Conservation (phyloP, 2,329 filamentous ascomycete species). For the Aspergillus niger region DNA sequence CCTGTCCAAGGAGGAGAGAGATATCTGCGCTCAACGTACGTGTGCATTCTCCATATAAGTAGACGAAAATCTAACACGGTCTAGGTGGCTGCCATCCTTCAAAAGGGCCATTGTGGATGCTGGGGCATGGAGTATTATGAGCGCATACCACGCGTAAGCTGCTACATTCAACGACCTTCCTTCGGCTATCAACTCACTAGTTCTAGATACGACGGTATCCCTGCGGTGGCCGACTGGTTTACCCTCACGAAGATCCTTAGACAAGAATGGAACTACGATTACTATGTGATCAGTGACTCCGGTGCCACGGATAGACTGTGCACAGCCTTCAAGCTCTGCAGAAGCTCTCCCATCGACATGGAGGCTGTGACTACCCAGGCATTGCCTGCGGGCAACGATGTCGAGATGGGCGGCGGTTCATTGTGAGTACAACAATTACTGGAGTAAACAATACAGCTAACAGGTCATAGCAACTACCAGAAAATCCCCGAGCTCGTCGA, state of each 20-base stretch:
- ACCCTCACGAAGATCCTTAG: constrained; percentile 69
- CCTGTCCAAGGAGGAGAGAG: constrained; percentile 59
- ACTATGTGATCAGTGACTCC: constrained; percentile 66
- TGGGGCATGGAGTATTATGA: constrained; percentile 70
- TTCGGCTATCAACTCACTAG: background rate
- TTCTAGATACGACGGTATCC: constrained; percentile 67
- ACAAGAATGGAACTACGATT: constrained; percentile 72
- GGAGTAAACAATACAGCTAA: constrained; percentile 7
- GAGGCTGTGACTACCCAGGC: constrained; percentile 65
- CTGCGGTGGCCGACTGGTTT: constrained; percentile 66
- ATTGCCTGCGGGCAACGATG: constrained; percentile 68
- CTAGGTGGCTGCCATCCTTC: constrained; percentile 58
- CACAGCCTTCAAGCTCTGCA: constrained; percentile 65
- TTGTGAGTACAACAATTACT: constrained; percentile 45
- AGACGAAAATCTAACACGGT: background rate
- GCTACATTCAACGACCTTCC: background rate
- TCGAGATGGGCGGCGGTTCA: constrained; percentile 76
- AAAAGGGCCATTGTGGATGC: constrained; percentile 71
- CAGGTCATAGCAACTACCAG: constrained; percentile 57
- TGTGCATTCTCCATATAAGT: constrained; percentile 33
- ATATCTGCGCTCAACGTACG: constrained; percentile 58
- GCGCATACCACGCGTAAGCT: constrained; percentile 64
- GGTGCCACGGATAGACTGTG: constrained; percentile 71
- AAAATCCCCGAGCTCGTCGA: constrained; percentile 66
- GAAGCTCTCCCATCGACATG: constrained; percentile 61